Evolutionary conservation across 306 rosid genomes (phyloP).

Genomic region (Pterocarpus macrocarpus): DNA sequence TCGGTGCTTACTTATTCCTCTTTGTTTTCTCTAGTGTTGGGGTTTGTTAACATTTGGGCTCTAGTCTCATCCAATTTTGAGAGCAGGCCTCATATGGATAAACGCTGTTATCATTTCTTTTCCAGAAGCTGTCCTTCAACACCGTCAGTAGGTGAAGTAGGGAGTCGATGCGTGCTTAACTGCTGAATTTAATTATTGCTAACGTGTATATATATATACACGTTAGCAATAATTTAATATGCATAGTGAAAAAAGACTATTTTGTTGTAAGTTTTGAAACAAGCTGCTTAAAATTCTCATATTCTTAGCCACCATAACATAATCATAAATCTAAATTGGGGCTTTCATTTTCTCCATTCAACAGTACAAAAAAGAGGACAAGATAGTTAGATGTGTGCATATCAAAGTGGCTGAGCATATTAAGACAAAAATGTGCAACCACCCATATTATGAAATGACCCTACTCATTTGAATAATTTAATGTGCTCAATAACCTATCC

Average conservation of each 20-base stretch:
- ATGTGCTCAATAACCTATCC: constrained; percentile 9
- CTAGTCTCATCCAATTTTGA: neutral
- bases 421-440: constrained; percentile 39
- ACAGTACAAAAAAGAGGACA: constrained; percentile 13
- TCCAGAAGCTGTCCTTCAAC: constrained; percentile 35
- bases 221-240: too few relatives aligned
- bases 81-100: constrained; percentile 25
- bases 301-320: neutral
- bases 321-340: constrained; percentile 8
- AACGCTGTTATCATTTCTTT: constrained; percentile 38
- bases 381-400: constrained; percentile 16
- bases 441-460: constrained; percentile 17
- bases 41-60: neutral
- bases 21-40: neutral
- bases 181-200: constrained; percentile 33
- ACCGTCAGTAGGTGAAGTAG: neutral
- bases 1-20: neutral
- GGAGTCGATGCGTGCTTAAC: constrained; percentile 7
- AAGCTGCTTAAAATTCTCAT: neutral
- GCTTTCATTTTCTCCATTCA: constrained; percentile 35
- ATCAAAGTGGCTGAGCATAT: constrained; percentile 13
- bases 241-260: too few relatives aligned
- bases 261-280: neutral
- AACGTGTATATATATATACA: too few relatives aligned
- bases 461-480: constrained; percentile 32